Percentiles rank a stretch among this genome's conserved stretches.
phyloP scores from a whole-genome alignment of 148 eudicot genomes.

The Cornus suecica region DNA sequence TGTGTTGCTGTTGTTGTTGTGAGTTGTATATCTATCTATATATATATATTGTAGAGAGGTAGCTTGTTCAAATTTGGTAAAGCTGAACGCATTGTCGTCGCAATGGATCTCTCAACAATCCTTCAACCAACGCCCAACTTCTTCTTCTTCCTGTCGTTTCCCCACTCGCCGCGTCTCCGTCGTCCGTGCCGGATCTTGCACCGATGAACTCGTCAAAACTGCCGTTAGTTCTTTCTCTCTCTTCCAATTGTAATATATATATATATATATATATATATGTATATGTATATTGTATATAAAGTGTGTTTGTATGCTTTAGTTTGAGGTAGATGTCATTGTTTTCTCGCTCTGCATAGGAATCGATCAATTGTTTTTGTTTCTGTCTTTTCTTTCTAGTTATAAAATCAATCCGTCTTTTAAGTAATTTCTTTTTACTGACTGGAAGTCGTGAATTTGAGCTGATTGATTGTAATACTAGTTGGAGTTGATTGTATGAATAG shows the following conservation, averaged over 20 bases:
- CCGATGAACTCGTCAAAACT: slow-evolving; percentile 81
- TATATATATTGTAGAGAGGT: slow-evolving; percentile 24
- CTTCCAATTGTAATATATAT: background rate
- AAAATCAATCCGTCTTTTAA: too few species aligned
- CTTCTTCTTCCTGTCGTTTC: slow-evolving; percentile 29
- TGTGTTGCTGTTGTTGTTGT: background rate
- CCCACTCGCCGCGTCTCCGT: slow-evolving; percentile 51
- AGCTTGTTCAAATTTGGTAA: slow-evolving; percentile 56
- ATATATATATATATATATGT: too few species aligned
- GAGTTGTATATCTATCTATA: too few species aligned
- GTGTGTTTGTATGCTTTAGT: background rate
- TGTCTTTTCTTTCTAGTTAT: too few species aligned
- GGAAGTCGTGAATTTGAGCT: background rate
- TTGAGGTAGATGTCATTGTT: background rate
- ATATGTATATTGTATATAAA: background rate
- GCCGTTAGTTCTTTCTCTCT: slow-evolving; percentile 45
- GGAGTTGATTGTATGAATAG: background rate
- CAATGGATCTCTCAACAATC: slow-evolving; percentile 54
- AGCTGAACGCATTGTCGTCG: slow-evolving; percentile 55
- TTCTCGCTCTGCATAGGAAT: background rate
- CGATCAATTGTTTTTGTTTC: background rate
- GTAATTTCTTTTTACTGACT: too few species aligned
- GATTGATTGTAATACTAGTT: background rate
- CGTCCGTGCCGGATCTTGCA: slow-evolving; percentile 59
- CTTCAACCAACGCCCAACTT: slow-evolving; percentile 34